Evolutionary conservation across 768 basidiomycete genomes (phyloP), one percentile per base, ranked within the genome.

Genomic region (Boletus bicolor): DNA sequence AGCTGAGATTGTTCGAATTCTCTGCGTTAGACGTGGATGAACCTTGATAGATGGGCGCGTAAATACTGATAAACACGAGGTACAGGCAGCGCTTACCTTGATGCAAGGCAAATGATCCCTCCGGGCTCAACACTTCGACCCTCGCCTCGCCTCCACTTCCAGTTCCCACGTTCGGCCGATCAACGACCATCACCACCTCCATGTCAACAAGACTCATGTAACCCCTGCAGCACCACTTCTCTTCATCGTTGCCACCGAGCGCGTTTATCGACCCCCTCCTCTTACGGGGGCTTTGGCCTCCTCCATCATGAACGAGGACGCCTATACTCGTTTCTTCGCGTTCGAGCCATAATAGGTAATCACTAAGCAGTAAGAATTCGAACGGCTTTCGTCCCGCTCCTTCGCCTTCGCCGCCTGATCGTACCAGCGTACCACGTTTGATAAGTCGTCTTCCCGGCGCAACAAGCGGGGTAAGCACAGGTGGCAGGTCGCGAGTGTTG

Each of bases 301-400:
- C 55, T 28, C 56, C 61, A 15, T 70, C 66, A 4, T 56, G 55
- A 28, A 57, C 55, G 26, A 67, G 59, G 7, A 59, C 55, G 5
- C 60, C 63, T 8, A 65, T 56, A 2, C 58, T 62, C 7, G 68
- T 66, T 45, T 82, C 83, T 41, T 77, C 82, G 43, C 72, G 75
- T 17, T 83, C 82, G 21, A 93, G 76, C 89, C 90, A 92, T 36
- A 94, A 63, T 35, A 95, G 71, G 60, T 84, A 85, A 70, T 95
- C 93, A 14, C 86, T 88, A 68, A 94, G 91, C 1, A 95, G 78
- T 10, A 94, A 74, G 66, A 94, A 89, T 59, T 89, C 86, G 79
- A 49, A 81, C 68, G 14, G 82, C 76, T 43, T 68, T 53, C 68
- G 66, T 41, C 17, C 62, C 4, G 51, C 43, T 48, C 72, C 68